Percentiles rank a stretch among this genome's conserved stretches.
phyloP scores from a whole-genome alignment of 1,139 yeast genomes.

The Geotrichum klebahnii region DNA sequence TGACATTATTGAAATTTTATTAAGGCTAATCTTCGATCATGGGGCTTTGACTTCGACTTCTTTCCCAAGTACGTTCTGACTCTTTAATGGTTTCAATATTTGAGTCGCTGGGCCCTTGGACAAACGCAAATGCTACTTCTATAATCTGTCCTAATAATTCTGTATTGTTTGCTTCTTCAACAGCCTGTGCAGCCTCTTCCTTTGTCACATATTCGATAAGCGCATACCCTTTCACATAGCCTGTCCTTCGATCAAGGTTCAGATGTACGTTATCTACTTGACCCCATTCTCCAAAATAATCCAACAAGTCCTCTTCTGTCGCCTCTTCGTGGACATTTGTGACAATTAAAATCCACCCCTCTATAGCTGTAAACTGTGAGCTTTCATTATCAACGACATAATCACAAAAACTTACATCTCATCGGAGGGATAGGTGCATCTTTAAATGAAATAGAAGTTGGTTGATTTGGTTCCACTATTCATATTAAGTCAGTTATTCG shows the following conservation, averaged over 20 bases:
- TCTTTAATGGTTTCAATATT: conserved; percentile 9
- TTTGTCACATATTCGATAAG: conserved; percentile 39
- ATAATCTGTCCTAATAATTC: conserved; percentile 39
- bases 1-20: background rate
- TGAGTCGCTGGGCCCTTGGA: conserved; percentile 29
- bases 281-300: conserved; percentile 45
- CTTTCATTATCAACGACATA: background rate
- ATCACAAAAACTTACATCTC: background rate
- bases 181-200: conserved; percentile 41
- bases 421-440: too few relatives aligned
- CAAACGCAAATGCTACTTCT: conserved; percentile 43
- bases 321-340: conserved; percentile 47
- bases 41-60: conserved; percentile 18
- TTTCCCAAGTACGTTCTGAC: background rate
- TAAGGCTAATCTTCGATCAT: background rate
- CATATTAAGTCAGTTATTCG: too few relatives aligned
- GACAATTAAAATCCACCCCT: conserved; percentile 46
- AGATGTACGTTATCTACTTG: conserved; percentile 41
- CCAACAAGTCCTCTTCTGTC: conserved; percentile 45
- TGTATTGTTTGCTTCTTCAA: conserved; percentile 36
- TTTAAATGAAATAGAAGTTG: too few relatives aligned
- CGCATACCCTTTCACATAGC: conserved; percentile 47
- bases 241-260: conserved; percentile 46
- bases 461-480: too few relatives aligned
- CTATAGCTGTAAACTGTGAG: conserved; percentile 35